Evolutionary conservation across 305 asterid genomes (phyloP).

Genomic region (Fraxinus latifolia): DNA sequence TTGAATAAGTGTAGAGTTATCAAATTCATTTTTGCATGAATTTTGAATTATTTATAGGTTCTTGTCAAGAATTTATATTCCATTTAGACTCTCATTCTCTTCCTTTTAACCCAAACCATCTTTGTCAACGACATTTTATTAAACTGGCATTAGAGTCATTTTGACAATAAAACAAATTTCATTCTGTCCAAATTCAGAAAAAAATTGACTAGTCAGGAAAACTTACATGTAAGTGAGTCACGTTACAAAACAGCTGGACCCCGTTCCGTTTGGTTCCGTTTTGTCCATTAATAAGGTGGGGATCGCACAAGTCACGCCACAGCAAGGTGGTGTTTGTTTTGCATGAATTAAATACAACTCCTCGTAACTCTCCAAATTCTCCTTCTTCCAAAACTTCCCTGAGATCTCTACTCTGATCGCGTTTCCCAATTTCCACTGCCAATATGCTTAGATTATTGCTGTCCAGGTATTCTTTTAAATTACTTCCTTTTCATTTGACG

Average conservation of each 20-base stretch:
- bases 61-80: too few species aligned
- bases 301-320: not conserved
- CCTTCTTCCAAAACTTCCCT: not conserved
- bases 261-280: not conserved
- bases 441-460: conserved; percentile 30
- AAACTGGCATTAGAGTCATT: too few species aligned
- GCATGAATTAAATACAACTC: not conserved
- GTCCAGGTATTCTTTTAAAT: conserved; percentile 15
- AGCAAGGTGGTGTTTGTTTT: not conserved
- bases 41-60: too few species aligned
- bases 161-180: not conserved
- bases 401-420: not conserved
- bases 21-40: too few species aligned
- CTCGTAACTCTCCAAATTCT: not conserved
- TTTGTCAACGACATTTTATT: too few species aligned
- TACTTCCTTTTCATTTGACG: not conserved
- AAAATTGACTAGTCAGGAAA: not conserved
- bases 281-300: not conserved
- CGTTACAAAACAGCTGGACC: not conserved
- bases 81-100: too few species aligned
- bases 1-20: too few species aligned
- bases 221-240: not conserved
- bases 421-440: not conserved
- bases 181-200: too few species aligned
- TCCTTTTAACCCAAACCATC: too few species aligned